These are phyloP conservation scores for Sporisorium iseilematis-ciliati DNA, from an alignment of 1,284 basidiomycete species.

Conservation along the genomic window DNA sequence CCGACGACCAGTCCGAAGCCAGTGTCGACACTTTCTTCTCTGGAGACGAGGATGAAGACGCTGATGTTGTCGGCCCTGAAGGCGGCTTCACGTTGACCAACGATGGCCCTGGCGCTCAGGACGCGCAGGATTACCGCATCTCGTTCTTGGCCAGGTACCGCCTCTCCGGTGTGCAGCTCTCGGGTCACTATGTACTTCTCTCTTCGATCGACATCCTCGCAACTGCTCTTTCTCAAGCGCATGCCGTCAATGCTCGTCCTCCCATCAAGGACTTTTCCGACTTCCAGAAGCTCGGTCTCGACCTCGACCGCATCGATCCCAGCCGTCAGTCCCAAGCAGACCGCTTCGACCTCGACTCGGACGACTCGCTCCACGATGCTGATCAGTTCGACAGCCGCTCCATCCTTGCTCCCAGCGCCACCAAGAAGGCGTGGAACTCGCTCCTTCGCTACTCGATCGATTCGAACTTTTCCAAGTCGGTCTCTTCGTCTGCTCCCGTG, in stretches of 20 bases:
- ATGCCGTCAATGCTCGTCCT: conserved; percentile 72
- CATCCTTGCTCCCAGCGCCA: conserved; percentile 71
- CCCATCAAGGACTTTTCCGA: conserved; percentile 52
- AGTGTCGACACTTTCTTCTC: conserved; percentile 72
- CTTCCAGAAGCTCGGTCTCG: conserved; percentile 47
- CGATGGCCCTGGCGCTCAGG: conserved; percentile 13
- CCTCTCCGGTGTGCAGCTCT: conserved; percentile 80
- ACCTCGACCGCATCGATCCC: conserved; percentile 50
- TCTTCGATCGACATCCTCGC: conserved; percentile 85
- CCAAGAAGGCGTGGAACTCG: conserved; percentile 77
- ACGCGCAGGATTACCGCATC: conserved; percentile 57
- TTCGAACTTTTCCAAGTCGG: conserved; percentile 20
- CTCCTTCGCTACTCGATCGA: conserved; percentile 72
- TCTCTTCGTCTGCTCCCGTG: conserved; percentile 4
- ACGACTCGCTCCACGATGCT: conserved; percentile 3
- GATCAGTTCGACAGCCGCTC: conserved; percentile 30
- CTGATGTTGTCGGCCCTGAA: conserved; percentile 41
- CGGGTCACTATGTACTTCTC: conserved; percentile 87
- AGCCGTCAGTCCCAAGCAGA: conserved; percentile 50
- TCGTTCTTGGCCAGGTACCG: conserved; percentile 83
- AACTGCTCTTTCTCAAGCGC: conserved; percentile 82
- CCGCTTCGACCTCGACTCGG: conserved; percentile 54
- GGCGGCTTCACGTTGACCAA: conserved; percentile 56
- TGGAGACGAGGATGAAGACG: conserved; percentile 56
- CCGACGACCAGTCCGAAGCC: conserved; percentile 50